phyloP scores from a whole-genome alignment of 108 stramenopile species.

The Fragilaria radians region DNA sequence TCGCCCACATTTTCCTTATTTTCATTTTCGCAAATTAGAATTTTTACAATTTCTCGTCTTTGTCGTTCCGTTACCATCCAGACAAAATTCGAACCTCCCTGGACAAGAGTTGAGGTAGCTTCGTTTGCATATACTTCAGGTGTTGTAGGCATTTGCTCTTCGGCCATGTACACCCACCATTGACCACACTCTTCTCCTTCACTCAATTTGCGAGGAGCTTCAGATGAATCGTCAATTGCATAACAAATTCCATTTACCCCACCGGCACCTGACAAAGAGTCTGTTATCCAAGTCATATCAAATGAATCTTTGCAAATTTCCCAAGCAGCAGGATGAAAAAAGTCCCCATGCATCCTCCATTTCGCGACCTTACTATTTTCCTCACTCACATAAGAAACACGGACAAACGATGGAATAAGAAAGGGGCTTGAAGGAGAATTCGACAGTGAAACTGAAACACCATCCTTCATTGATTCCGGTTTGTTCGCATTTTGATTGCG shows the following conservation, averaged over 20 bases:
- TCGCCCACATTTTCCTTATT: conserved; percentile 21
- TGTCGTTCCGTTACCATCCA: conserved; percentile 87
- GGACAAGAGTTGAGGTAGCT: conserved; percentile 56
- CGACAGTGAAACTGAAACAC: conserved; percentile 33
- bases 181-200: conserved; percentile 61
- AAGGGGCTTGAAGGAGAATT: conserved; percentile 65
- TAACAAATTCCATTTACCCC: conserved; percentile 66
- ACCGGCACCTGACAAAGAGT: conserved; percentile 60
- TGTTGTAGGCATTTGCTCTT: conserved; percentile 78
- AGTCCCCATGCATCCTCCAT: conserved; percentile 75
- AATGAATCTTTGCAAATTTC: conserved; percentile 86
- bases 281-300: conserved; percentile 80
- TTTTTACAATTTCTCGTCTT: conserved; percentile 63
- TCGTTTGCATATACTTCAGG: conserved; percentile 86
- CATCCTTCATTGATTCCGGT: conserved; percentile 38
- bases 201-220: conserved; percentile 14
- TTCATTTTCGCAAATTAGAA: conserved; percentile 51
- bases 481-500: conserved; percentile 22
- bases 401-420: conserved; percentile 80
- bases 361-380: conserved; percentile 83
- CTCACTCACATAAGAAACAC: conserved; percentile 81
- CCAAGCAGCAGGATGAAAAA: conserved; percentile 88
- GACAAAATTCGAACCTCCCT: conserved; percentile 77
- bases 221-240: conserved; percentile 5
- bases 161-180: conserved; percentile 88